Conservation (phyloP, 352 stramenopile species). For the Saprolegnia parasitica region DNA sequence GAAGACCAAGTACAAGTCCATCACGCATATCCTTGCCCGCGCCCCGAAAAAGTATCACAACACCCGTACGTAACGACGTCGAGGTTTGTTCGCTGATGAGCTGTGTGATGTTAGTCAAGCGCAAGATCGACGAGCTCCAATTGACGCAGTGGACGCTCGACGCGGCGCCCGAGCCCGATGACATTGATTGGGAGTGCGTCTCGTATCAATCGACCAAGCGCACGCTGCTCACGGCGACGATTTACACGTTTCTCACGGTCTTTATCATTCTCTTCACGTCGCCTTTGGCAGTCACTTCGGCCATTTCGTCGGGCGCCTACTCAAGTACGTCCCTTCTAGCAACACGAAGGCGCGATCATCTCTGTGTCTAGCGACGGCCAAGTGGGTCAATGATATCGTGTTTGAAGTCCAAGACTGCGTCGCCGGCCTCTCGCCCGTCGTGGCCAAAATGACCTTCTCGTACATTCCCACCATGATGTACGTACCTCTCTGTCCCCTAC, state of each 20-base stretch:
- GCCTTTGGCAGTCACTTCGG: constrained; percentile 74
- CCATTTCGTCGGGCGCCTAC: constrained; percentile 62
- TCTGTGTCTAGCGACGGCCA: constrained; percentile 19
- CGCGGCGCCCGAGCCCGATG: constrained; percentile 68
- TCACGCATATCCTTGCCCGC: constrained; percentile 65
- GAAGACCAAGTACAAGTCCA: constrained; percentile 65
- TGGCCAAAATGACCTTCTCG: constrained; percentile 42
- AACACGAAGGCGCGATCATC: background rate
- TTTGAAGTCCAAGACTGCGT: constrained; percentile 10
- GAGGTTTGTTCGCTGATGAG: background rate
- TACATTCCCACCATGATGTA: constrained; percentile 29
- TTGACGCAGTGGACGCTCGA: constrained; percentile 75
- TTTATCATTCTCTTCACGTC: constrained; percentile 81
- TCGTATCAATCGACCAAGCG: constrained; percentile 78
- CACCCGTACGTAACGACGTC: constrained; percentile 1
- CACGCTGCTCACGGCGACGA: constrained; percentile 56
- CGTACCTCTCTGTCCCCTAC: background rate
- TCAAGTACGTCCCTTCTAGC: background rate
- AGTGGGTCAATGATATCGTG: constrained; percentile 25
- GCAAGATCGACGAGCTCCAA: constrained; percentile 68
- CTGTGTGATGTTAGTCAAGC: constrained; percentile 37
- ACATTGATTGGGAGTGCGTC: constrained; percentile 83
- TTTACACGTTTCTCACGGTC: constrained; percentile 71
- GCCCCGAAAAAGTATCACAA: constrained; percentile 44
- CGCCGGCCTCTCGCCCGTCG: constrained; percentile 44